A percentile compares a stretch with the other conserved stretches of the same genome.
These are phyloP conservation scores for Morella rubra DNA, from an alignment of 306 rosid species.

Conservation along the genomic window DNA sequence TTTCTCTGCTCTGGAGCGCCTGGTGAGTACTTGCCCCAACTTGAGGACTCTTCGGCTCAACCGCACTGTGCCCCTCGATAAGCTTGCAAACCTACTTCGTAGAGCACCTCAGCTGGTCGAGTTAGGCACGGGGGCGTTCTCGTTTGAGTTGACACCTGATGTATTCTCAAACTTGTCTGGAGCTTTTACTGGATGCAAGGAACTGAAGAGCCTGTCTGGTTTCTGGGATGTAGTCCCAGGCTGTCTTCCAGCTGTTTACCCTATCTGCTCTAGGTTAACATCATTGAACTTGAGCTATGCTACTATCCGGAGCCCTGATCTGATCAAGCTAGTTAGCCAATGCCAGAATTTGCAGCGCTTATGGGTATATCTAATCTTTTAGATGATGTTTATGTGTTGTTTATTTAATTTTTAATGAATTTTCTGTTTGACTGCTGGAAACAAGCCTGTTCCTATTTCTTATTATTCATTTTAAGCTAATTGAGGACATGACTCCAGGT, in stretches of 20 bases:
- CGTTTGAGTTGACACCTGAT: conserved; percentile 66
- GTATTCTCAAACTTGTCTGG: conserved; percentile 52
- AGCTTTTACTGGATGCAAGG: conserved; percentile 59
- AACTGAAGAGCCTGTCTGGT: conserved; percentile 69
- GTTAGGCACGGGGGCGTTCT: conserved; percentile 76
- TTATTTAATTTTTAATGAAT: background rate
- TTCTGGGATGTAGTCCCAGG: conserved; percentile 88
- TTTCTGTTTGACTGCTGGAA: conserved; percentile 10
- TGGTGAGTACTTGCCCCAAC: conserved; percentile 77
- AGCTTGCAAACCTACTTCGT: conserved; percentile 57
- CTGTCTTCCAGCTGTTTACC: conserved; percentile 68
- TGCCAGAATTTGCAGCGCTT: conserved; percentile 74
- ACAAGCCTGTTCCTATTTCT: conserved; percentile 2
- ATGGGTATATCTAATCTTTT: conserved; percentile 60
- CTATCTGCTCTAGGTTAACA: conserved; percentile 63
- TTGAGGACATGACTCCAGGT: conserved; percentile 53
- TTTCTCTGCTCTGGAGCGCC: conserved; percentile 76
- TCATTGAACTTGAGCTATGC: conserved; percentile 81
- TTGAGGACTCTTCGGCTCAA: conserved; percentile 81
- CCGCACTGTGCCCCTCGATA: conserved; percentile 77
- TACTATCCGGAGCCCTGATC: conserved; percentile 61
- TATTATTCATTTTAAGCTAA: conserved; percentile 31
- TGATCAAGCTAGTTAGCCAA: conserved; percentile 68
- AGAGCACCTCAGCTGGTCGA: conserved; percentile 76
- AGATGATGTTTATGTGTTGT: background rate